Evolutionary conservation across 768 basidiomycete species (phyloP).

Genomic region (Auriscalpium orientale): DNA sequence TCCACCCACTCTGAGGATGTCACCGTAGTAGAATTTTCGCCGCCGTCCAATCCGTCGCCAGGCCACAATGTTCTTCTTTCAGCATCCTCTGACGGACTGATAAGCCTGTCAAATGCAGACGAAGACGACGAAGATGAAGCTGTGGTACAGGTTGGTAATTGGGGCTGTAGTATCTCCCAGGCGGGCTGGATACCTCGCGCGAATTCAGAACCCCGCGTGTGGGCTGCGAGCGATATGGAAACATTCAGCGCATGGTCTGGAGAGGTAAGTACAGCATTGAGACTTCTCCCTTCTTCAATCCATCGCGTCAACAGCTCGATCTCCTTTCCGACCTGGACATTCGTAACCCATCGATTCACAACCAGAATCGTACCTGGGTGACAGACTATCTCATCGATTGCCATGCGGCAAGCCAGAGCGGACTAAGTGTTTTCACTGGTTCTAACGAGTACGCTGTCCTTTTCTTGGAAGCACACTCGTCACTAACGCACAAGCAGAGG

Average conservation of each 20-base stretch:
- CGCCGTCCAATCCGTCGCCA: not conserved
- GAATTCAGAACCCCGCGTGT: conserved; percentile 38
- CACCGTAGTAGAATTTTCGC: conserved; percentile 55
- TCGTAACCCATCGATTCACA: conserved; percentile 55
- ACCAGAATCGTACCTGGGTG: conserved; percentile 55
- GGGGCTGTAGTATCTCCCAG: conserved; percentile 75
- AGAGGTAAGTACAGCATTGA: conserved; percentile 40
- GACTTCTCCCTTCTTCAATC: not conserved
- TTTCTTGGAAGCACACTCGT: not conserved
- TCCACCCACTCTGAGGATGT: conserved; percentile 94
- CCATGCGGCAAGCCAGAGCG: conserved; percentile 27
- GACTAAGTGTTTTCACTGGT: conserved; percentile 54
- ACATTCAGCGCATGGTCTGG: conserved; percentile 79
- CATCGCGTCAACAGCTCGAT: conserved; percentile 42
- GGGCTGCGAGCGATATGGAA: conserved; percentile 94
- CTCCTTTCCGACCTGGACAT: conserved; percentile 50
- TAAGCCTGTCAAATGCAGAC: conserved; percentile 60
- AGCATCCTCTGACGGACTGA: conserved; percentile 76
- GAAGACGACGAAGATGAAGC: conserved; percentile 90
- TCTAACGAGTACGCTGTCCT: conserved; percentile 56
- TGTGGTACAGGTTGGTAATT: conserved; percentile 72
- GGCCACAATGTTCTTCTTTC: conserved; percentile 49
- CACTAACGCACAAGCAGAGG: conserved; percentile 16
- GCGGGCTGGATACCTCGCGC: conserved; percentile 52
- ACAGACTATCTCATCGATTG: conserved; percentile 69